phyloP scores from a whole-genome alignment of 352 stramenopile species.

The Globisporangium parvum region DNA sequence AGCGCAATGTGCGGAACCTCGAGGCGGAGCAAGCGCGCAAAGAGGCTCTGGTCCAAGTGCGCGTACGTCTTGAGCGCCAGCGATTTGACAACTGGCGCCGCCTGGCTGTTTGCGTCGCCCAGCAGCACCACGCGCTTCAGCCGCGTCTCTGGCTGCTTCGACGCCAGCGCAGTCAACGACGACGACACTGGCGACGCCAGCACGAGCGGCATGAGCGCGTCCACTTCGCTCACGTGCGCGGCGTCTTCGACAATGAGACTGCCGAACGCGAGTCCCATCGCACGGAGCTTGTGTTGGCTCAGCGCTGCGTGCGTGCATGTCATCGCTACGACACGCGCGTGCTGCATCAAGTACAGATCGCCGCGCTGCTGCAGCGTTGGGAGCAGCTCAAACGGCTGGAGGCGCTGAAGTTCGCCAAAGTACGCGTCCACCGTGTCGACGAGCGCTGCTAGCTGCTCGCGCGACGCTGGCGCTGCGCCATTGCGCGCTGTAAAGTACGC shows the following conservation, averaged over 20 bases:
- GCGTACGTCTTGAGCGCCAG: slow-evolving; percentile 83
- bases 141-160: slow-evolving; percentile 3
- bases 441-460: slow-evolving; percentile 34
- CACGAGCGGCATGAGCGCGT: slow-evolving; percentile 90
- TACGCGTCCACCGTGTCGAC: slow-evolving; percentile 74
- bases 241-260: slow-evolving; percentile 96
- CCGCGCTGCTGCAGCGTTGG: slow-evolving; percentile 85
- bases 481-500: slow-evolving; percentile 40
- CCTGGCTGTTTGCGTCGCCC: slow-evolving; percentile 89
- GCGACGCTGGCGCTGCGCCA: slow-evolving; percentile 14
- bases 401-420: slow-evolving; percentile 90
- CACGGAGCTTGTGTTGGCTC: slow-evolving; percentile 75
- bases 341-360: slow-evolving; percentile 95
- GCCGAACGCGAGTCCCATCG: slow-evolving; percentile 77
- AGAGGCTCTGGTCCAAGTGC: slow-evolving; percentile 94
- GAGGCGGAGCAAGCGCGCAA: slow-evolving; percentile 91
- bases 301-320: slow-evolving; percentile 94
- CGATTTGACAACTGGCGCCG: slow-evolving; percentile 91
- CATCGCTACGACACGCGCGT: slow-evolving; percentile 93
- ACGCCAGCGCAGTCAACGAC: background rate
- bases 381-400: slow-evolving; percentile 95
- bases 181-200: slow-evolving; percentile 49
- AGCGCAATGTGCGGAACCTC: slow-evolving; percentile 90
- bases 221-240: slow-evolving; percentile 92
- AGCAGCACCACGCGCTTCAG: slow-evolving; percentile 95